A percentile compares a stretch with the other conserved stretches of the same genome.
These are phyloP conservation scores for Fraxinus albicans DNA, from an alignment of 305 asterid species.

Conservation along the genomic window DNA sequence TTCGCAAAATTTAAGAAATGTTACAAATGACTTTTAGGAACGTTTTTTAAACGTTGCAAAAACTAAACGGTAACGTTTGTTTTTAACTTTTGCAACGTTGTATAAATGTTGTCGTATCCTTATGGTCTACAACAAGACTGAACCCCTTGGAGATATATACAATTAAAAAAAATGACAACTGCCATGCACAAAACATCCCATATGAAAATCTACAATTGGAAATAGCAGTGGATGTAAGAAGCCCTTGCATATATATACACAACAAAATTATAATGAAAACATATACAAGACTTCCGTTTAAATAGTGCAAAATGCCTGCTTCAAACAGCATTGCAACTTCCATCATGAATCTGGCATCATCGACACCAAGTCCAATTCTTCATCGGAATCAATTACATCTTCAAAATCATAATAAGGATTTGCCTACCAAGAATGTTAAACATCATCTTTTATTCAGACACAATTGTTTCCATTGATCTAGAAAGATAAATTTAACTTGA, in stretches of 20 bases:
- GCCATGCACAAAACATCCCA: constrained; percentile 5
- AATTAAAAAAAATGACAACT: not conserved
- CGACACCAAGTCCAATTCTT: constrained; percentile 79
- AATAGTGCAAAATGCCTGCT: constrained; percentile 1
- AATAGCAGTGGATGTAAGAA: constrained; percentile 11
- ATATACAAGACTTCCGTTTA: constrained; percentile 12
- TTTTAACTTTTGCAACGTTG: too few relatives aligned
- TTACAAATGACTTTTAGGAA: too few relatives aligned
- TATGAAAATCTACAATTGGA: not conserved
- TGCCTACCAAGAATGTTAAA: constrained; percentile 44
- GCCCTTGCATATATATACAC: not conserved
- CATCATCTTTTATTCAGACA: not conserved
- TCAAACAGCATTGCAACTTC: constrained; percentile 22
- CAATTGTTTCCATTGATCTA: not conserved
- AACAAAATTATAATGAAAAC: not conserved
- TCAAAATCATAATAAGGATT: constrained; percentile 80
- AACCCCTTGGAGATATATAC: too few relatives aligned
- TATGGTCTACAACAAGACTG: too few relatives aligned
- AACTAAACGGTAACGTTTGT: too few relatives aligned
- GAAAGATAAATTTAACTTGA: not conserved
- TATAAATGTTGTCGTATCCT: too few relatives aligned
- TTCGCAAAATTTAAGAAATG: too few relatives aligned
- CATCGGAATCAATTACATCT: constrained; percentile 83
- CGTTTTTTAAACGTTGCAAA: too few relatives aligned
- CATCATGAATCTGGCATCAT: constrained; percentile 57